Percentiles rank a stretch among this genome's conserved stretches.
Conservation (phyloP, 139 green algal genomes). For the Volvox africanus region DNA sequence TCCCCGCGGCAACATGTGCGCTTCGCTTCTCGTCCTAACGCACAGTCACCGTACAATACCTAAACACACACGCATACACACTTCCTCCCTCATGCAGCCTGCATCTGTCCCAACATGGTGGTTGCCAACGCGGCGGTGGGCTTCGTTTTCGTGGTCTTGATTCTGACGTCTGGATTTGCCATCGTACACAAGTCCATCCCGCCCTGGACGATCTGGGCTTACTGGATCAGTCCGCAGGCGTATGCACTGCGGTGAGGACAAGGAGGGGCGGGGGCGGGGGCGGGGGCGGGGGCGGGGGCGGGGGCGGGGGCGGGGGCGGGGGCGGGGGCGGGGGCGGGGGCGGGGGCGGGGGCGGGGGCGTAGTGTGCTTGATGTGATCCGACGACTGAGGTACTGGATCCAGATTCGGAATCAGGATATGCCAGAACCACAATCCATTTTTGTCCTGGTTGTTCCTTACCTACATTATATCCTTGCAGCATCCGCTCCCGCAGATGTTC, state of each 20-base stretch:
- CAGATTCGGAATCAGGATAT: no score
- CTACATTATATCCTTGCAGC: not conserved
- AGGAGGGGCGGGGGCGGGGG: not conserved
- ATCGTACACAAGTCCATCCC: slow-evolving; percentile 67
- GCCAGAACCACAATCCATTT: no score
- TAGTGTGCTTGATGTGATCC: no score
- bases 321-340: not conserved
- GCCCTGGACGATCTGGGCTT: slow-evolving; percentile 43
- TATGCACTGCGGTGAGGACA: slow-evolving; percentile 27
- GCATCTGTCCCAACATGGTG: slow-evolving; percentile 28
- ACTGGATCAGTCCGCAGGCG: slow-evolving; percentile 43
- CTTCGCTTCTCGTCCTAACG: no score
- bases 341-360: no score
- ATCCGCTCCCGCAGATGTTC: not conserved
- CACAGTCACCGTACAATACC: no score
- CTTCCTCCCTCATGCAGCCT: slow-evolving; percentile 9
- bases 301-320: no score
- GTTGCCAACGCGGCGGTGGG: slow-evolving; percentile 48
- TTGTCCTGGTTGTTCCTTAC: no score
- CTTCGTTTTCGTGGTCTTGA: slow-evolving; percentile 75
- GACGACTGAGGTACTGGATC: no score
- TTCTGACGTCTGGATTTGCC: slow-evolving; percentile 77
- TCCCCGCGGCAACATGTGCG: no score
- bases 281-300: no score
- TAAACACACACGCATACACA: no score